These are phyloP conservation scores for Hibiscus mutabilis DNA, from an alignment of 345 rosid species.

Conservation along the genomic window DNA sequence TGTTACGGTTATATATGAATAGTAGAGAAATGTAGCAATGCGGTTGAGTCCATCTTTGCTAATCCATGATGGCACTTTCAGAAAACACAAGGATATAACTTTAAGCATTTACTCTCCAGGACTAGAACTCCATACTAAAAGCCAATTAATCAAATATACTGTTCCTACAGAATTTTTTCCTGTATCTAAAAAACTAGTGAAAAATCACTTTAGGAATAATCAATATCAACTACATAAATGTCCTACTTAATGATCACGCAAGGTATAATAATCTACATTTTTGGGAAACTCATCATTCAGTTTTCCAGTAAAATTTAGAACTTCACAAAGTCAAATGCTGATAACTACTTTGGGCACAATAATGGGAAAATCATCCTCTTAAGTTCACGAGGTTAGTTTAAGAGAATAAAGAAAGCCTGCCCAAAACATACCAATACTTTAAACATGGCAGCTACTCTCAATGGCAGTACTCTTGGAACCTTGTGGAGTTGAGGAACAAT, in stretches of 20 bases:
- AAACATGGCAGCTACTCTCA: slow-evolving; percentile 86
- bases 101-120: background rate
- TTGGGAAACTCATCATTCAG: background rate
- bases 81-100: background rate
- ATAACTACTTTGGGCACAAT: background rate
- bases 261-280: background rate
- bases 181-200: background rate
- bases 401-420: background rate
- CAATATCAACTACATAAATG: slow-evolving; percentile 4
- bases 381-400: background rate
- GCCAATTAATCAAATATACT: background rate
- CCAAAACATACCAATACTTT: slow-evolving; percentile 69
- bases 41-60: background rate
- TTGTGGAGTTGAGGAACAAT: slow-evolving; percentile 64
- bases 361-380: background rate
- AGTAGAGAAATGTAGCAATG: no score
- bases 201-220: background rate
- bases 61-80: background rate
- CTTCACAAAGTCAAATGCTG: background rate
- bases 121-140: background rate
- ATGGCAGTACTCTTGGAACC: slow-evolving; percentile 54
- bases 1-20: background rate
- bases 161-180: background rate
- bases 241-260: background rate
- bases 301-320: background rate